Evolutionary conservation across 768 basidiomycete species (phyloP).

Genomic region (Lactarius tabidus): DNA sequence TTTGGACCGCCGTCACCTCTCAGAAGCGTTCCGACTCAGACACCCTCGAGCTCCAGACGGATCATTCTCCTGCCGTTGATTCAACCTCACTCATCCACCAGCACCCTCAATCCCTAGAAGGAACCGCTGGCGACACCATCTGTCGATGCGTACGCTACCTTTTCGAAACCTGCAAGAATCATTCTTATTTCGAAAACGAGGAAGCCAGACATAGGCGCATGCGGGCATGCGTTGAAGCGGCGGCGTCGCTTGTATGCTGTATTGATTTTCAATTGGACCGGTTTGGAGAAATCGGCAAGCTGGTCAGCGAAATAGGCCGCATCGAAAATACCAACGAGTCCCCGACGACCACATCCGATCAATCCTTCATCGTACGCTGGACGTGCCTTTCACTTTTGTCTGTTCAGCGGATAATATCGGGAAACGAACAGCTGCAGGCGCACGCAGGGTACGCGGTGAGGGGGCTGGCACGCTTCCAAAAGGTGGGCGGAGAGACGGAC

Average conservation of each 20-base stretch:
- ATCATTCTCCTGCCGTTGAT: not conserved
- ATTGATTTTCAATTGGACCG: not conserved
- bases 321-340: not conserved
- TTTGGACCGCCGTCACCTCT: conserved; percentile 1
- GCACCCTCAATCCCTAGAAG: not conserved
- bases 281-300: not conserved
- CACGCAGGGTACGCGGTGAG: not conserved
- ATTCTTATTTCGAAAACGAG: not conserved
- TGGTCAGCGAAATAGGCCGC: not conserved
- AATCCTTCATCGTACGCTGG: not conserved
- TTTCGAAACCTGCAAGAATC: conserved; percentile 2
- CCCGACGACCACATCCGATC: not conserved
- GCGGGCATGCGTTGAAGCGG: not conserved
- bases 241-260: not conserved
- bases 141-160: not conserved
- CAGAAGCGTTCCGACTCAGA: not conserved
- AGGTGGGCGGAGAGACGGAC: not conserved
- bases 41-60: not conserved
- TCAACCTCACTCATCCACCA: not conserved
- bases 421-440: not conserved
- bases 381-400: conserved; percentile 3
- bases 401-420: not conserved
- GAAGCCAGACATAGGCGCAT: conserved; percentile 3
- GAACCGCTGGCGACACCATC: not conserved
- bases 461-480: conserved; percentile 1